These are phyloP conservation scores for Tylopilus subfusipes DNA, from an alignment of 768 basidiomycete genomes.

Conservation along the genomic window DNA sequence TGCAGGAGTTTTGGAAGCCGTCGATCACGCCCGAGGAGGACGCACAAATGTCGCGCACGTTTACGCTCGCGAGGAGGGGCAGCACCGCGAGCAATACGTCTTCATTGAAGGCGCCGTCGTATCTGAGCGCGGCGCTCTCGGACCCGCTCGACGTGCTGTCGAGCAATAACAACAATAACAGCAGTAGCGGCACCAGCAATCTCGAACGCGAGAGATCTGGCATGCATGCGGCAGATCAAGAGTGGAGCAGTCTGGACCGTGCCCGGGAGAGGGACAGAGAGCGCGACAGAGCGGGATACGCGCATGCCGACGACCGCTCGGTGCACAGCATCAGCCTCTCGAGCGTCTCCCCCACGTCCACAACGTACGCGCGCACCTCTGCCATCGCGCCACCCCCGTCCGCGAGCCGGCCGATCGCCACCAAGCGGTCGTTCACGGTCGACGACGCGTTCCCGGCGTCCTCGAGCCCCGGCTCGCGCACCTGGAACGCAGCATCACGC, in stretches of 20 bases:
- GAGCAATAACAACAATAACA: not conserved
- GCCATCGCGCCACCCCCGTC: conserved; percentile 24
- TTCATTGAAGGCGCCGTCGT: conserved; percentile 40
- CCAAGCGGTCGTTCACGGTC: conserved; percentile 27
- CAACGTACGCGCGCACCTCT: conserved; percentile 10
- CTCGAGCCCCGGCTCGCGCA: conserved; percentile 20
- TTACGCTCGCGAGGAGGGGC: conserved; percentile 41
- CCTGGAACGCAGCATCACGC: conserved; percentile 19
- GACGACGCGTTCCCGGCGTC: conserved; percentile 24
- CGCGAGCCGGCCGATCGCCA: conserved; percentile 32
- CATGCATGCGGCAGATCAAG: conserved; percentile 27
- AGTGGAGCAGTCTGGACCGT: conserved; percentile 27
- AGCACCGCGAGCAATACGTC: conserved; percentile 52
- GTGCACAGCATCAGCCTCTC: conserved; percentile 2
- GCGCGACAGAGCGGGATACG: conserved; percentile 16
- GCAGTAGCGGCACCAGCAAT: not conserved
- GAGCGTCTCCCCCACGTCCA: conserved; percentile 15
- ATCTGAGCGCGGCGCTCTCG: conserved; percentile 39
- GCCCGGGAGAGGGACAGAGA: conserved; percentile 25
- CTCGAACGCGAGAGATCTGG: conserved; percentile 27
- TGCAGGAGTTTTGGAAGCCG: conserved; percentile 51
- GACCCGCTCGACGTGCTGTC: conserved; percentile 20
- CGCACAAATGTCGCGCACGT: conserved; percentile 37
- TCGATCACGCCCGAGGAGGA: conserved; percentile 45
- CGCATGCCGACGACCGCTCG: conserved; percentile 25